phyloP scores from a whole-genome alignment of 805 yeast genomes.

The Millerozyma acaciae region DNA sequence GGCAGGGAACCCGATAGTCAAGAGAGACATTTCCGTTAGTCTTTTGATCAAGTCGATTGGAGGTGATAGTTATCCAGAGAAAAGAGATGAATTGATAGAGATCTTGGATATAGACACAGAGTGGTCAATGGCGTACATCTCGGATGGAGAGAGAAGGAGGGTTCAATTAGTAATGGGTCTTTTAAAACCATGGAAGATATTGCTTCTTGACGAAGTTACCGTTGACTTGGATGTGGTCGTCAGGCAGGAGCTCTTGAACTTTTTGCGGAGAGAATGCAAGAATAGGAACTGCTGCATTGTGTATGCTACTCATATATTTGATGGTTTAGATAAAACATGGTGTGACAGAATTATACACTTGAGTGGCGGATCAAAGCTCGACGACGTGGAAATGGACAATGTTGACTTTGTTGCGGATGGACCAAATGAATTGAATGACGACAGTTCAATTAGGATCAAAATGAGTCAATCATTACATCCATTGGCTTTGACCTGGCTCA shows the following conservation, averaged over 20 bases:
- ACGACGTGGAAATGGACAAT: slow-evolving; percentile 29
- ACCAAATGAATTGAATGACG: slow-evolving; percentile 10
- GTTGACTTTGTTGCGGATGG: slow-evolving; percentile 18
- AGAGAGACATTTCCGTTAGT: slow-evolving; percentile 86
- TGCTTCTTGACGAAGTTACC: slow-evolving; percentile 93
- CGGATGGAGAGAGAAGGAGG: slow-evolving; percentile 93
- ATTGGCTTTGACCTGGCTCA: slow-evolving; percentile 65
- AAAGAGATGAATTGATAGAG: slow-evolving; percentile 72
- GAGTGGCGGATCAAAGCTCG: slow-evolving; percentile 55
- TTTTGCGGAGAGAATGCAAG: slow-evolving; percentile 70
- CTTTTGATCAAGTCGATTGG: slow-evolving; percentile 79
- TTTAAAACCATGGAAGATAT: slow-evolving; percentile 81
- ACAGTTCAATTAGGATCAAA: slow-evolving; percentile 30
- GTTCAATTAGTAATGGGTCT: slow-evolving; percentile 94
- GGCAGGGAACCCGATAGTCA: slow-evolving; percentile 88
- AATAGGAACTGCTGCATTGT: slow-evolving; percentile 70
- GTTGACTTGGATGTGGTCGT: slow-evolving; percentile 95
- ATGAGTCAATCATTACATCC: slow-evolving; percentile 63
- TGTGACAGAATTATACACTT: slow-evolving; percentile 81
- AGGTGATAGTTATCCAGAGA: slow-evolving; percentile 55
- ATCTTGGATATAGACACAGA: slow-evolving; percentile 79
- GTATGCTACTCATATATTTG: slow-evolving; percentile 95
- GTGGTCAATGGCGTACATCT: slow-evolving; percentile 90
- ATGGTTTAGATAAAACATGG: slow-evolving; percentile 82
- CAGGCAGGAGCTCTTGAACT: slow-evolving; percentile 66